Evolutionary conservation across 306 rosid genomes (phyloP).

Genomic region (Vicia villosa): DNA sequence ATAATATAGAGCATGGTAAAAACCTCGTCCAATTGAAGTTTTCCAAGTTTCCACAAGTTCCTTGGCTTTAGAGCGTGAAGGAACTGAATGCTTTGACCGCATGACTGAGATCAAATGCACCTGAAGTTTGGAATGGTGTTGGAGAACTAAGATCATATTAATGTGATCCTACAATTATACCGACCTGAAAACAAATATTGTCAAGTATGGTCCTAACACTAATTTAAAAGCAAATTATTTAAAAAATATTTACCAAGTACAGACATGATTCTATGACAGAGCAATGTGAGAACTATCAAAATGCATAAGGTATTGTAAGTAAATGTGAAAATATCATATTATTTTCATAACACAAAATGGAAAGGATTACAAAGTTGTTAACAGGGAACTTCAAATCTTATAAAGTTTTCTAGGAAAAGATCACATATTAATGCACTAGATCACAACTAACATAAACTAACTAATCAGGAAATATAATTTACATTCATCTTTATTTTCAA

Average conservation of each 20-base stretch:
- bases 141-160: slow-evolving; percentile 73
- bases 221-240: slow-evolving; percentile 5
- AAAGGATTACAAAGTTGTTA: slow-evolving; percentile 9
- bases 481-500: slow-evolving; percentile 28
- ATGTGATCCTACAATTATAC: slow-evolving; percentile 81
- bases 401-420: slow-evolving; percentile 23
- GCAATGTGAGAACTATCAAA: slow-evolving; percentile 2
- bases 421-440: neutral
- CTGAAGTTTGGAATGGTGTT: slow-evolving; percentile 80
- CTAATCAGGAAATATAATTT: neutral
- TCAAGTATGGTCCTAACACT: slow-evolving; percentile 1
- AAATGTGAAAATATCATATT: neutral
- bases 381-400: neutral
- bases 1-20: no score
- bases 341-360: neutral
- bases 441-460: slow-evolving; percentile 6
- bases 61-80: slow-evolving; percentile 92
- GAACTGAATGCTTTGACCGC: slow-evolving; percentile 96
- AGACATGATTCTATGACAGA: neutral
- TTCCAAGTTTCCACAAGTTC: slow-evolving; percentile 96
- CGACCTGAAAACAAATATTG: slow-evolving; percentile 59
- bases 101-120: slow-evolving; percentile 80
- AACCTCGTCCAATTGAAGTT: slow-evolving; percentile 96
- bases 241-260: neutral
- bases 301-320: neutral